Base-by-base conservation (phyloP, 495 filamentous ascomycete genomes). In the Lepraria neglecta region DNA sequence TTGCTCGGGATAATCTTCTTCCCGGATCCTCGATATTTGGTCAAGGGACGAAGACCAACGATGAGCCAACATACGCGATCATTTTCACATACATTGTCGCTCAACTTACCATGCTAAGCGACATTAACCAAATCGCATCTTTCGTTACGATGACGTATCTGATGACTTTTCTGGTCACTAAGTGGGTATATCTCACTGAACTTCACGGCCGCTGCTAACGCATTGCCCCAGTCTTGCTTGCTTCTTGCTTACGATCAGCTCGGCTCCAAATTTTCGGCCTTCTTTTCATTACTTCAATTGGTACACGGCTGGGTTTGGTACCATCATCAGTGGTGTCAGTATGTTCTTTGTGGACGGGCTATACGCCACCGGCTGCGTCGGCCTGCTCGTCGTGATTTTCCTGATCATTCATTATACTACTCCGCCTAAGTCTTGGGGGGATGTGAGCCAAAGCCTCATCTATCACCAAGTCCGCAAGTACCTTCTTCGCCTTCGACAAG, bases 391-490 rank as follows among this genome's bases (percentile, higher is more conserved):
- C 11, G 70, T 88, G 15, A 77, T 95, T 19, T 95, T 95, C 69
- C 74, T 92, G 17, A 69, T 95, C 51, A 92, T 95, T 44, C 90
- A 95, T 67, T 95, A 91, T 65, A 84, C 80, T 15, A 88, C 86
- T 44, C 88, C 89, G 6, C 90, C 90, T 0, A 95, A 94, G 68
- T 81, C 86, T 10, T 95, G 90, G 90, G 90, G 90, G 1, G 90
- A 95, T 73, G 90, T 95, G 42, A 90, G 87, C 38, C 90, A 95
- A 66, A 90, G 86, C 68, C 73, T 95, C 58, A 95, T 95, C 53
- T 95, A 94, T 66, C 90, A 95, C 65, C 90, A 95, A 74, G 90
- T 95, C 6, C 82, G 90, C 55, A 95, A 95, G 67, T 95, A 95
- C 64, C 73, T 95, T 19, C 76, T 95, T 50, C 82, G 90, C 28